Evolutionary conservation across 2,329 filamentous ascomycete species (phyloP).

Genomic region (Cytospora chrysosperma): DNA sequence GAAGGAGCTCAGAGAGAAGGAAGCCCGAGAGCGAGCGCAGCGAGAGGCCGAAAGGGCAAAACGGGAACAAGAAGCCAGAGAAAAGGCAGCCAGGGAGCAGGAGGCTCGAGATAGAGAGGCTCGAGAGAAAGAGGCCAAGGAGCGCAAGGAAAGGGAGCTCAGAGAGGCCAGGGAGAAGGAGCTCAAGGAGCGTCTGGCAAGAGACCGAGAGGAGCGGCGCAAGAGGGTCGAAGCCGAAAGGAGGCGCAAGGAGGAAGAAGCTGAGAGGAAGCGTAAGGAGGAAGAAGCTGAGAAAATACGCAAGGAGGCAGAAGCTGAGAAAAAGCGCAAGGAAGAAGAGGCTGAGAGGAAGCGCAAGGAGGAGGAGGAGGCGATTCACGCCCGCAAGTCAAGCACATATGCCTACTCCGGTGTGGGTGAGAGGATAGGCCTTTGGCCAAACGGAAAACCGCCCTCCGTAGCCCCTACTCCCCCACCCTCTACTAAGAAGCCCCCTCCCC

Average conservation of each 20-base stretch:
- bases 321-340: slow-evolving; percentile 26
- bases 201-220: slow-evolving; percentile 37
- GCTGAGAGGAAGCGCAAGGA: slow-evolving; percentile 36
- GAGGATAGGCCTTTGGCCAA: slow-evolving; percentile 69
- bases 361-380: slow-evolving; percentile 34
- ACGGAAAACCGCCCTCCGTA: slow-evolving; percentile 50
- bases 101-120: slow-evolving; percentile 41
- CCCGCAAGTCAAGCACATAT: slow-evolving; percentile 53
- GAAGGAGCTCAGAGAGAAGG: slow-evolving; percentile 56
- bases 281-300: slow-evolving; percentile 37
- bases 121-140: slow-evolving; percentile 37
- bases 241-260: slow-evolving; percentile 33
- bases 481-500: slow-evolving; percentile 41
- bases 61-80: slow-evolving; percentile 35
- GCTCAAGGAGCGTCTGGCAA: slow-evolving; percentile 27
- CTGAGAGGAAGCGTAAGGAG: slow-evolving; percentile 28
- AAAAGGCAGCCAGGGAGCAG: slow-evolving; percentile 35
- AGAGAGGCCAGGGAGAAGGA: slow-evolving; percentile 26
- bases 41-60: slow-evolving; percentile 31
- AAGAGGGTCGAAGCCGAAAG: slow-evolving; percentile 4
- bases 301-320: slow-evolving; percentile 28
- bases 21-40: slow-evolving; percentile 45
- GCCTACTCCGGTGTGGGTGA: slow-evolving; percentile 66
- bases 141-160: slow-evolving; percentile 36
- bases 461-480: slow-evolving; percentile 37